A percentile compares a stretch with the other conserved stretches of the same genome.
These are phyloP conservation scores for Ilyonectria robusta DNA, from an alignment of 2,329 filamentous ascomycete genomes.

Conservation along the genomic window DNA sequence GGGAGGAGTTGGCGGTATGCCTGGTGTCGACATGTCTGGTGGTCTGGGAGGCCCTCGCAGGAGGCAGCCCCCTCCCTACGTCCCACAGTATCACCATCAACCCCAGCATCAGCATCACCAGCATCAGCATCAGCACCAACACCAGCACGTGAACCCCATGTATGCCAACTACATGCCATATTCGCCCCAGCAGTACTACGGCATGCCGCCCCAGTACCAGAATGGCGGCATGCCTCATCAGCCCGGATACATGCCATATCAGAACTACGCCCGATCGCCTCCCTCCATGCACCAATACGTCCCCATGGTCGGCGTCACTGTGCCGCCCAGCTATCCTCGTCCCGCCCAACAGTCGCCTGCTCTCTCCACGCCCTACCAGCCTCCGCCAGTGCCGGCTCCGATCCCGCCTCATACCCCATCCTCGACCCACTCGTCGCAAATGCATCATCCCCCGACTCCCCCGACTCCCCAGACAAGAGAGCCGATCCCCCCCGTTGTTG, in stretches of 20 bases:
- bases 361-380: conserved; percentile 70
- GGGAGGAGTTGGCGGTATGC: conserved; percentile 55
- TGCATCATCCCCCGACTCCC: conserved; percentile 61
- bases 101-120: conserved; percentile 54
- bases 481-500: conserved; percentile 45
- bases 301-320: conserved; percentile 64
- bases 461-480: conserved; percentile 59
- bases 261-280: conserved; percentile 64
- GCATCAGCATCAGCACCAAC: conserved; percentile 51
- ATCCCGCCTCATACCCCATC: conserved; percentile 66
- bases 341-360: conserved; percentile 67
- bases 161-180: conserved; percentile 69
- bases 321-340: conserved; percentile 63
- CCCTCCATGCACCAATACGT: conserved; percentile 69
- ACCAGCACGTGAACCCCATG: conserved; percentile 62
- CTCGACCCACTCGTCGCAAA: conserved; percentile 64
- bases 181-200: conserved; percentile 61
- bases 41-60: conserved; percentile 56
- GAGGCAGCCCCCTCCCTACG: conserved; percentile 56
- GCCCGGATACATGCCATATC: conserved; percentile 64
- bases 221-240: conserved; percentile 57
- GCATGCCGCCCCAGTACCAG: conserved; percentile 63
- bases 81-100: conserved; percentile 55
- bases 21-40: conserved; percentile 53
- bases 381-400: conserved; percentile 61